These are phyloP conservation scores for Apiospora hydei DNA, from an alignment of 2,329 filamentous ascomycete species.

Conservation along the genomic window DNA sequence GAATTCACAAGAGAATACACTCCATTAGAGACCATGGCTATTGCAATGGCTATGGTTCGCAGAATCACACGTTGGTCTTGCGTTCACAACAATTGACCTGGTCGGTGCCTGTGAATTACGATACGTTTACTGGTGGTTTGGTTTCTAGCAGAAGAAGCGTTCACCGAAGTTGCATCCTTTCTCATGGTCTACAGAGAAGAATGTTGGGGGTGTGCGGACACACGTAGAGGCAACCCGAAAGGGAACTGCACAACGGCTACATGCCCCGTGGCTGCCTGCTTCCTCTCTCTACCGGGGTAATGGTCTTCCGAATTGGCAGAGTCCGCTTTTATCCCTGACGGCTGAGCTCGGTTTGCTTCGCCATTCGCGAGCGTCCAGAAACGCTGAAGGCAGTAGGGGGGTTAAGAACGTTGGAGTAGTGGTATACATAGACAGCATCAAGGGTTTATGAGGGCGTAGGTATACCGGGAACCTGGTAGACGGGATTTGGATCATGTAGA, in stretches of 20 bases:
- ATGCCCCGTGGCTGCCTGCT: background rate
- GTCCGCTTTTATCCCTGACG: background rate
- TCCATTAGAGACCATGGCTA: background rate
- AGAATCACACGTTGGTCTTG: background rate
- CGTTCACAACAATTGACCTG: background rate
- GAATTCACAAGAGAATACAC: conserved; percentile 13
- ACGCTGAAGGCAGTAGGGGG: background rate
- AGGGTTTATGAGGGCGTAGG: no score
- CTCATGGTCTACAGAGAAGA: no score
- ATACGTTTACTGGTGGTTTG: background rate
- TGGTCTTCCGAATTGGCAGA: no score
- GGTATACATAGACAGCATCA: no score
- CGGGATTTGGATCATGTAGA: no score
- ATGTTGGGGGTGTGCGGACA: background rate
- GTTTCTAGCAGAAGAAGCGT: background rate
- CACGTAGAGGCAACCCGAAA: background rate
- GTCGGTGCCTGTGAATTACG: background rate
- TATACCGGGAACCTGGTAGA: no score
- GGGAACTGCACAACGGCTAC: no score
- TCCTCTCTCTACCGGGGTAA: background rate
- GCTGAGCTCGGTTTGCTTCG: background rate
- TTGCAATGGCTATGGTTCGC: background rate
- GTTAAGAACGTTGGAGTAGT: background rate
- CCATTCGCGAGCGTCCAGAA: background rate
- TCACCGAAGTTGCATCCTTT: background rate